phyloP scores from a whole-genome alignment of 2,329 filamentous ascomycete species.

The Karstenula rhodostoma region DNA sequence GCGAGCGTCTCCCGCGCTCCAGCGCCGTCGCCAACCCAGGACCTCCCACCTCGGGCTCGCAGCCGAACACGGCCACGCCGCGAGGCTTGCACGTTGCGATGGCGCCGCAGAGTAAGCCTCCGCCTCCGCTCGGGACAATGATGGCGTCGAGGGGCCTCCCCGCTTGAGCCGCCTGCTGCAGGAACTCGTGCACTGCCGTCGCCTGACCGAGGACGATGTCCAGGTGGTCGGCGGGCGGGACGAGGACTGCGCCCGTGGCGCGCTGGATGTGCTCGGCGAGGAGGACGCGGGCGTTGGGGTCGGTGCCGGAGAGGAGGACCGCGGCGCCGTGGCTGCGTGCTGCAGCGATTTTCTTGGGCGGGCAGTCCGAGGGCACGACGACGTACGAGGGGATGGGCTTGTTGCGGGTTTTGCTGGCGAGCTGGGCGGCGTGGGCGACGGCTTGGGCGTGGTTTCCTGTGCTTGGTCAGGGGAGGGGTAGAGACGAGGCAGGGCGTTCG shows the following conservation, averaged over 20 bases:
- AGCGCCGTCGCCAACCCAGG: conserved; percentile 11
- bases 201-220: conserved; percentile 22
- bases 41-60: conserved; percentile 18
- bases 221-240: conserved; percentile 19
- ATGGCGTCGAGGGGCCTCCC: conserved; percentile 14
- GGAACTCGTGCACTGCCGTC: conserved; percentile 17
- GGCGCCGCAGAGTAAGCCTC: conserved; percentile 22
- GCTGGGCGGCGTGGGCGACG: conserved; percentile 18
- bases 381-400: conserved; percentile 17
- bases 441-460: conserved; percentile 24
- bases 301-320: conserved; percentile 11
- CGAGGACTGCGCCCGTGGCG: conserved; percentile 13
- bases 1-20: neutral
- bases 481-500: neutral
- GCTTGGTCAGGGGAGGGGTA: neutral
- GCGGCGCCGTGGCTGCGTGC: conserved; percentile 12
- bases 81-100: conserved; percentile 13
- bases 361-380: conserved; percentile 17
- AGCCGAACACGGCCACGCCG: conserved; percentile 18
- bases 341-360: conserved; percentile 14
- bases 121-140: conserved; percentile 21
- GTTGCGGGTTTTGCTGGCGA: neutral
- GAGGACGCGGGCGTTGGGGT: conserved; percentile 4
- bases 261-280: conserved; percentile 9
- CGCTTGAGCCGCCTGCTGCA: conserved; percentile 12